phyloP scores from a whole-genome alignment of 139 green algal species.

The Micromonas pusilla region DNA sequence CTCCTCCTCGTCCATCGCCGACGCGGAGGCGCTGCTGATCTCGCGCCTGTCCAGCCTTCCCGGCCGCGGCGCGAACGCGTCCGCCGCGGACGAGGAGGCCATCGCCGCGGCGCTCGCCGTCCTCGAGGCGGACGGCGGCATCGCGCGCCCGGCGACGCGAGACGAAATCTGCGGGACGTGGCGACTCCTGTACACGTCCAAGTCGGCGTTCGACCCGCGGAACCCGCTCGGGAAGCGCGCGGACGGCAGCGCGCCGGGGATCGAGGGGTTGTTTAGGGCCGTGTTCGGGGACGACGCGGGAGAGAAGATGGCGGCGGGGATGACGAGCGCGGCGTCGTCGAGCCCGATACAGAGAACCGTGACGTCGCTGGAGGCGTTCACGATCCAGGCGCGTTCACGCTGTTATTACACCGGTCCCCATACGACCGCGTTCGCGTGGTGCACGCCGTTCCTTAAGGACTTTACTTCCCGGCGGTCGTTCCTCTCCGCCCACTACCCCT shows the following conservation, averaged over 20 bases:
- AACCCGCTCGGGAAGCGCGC: conserved; percentile 18
- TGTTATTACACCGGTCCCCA: too few species aligned
- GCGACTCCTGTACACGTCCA: conserved; percentile 13
- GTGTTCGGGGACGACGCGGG: neutral
- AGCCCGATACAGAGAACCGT: conserved; percentile 76
- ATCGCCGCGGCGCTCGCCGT: neutral
- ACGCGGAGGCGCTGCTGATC: neutral
- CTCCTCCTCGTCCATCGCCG: neutral
- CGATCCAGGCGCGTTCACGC: too few species aligned
- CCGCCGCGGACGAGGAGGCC: neutral
- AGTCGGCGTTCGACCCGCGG: conserved; percentile 16
- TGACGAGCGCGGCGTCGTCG: neutral
- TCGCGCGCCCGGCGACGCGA: neutral
- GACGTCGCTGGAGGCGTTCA: conserved; percentile 8
- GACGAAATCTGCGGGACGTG: conserved; percentile 3
- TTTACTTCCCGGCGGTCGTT: too few species aligned
- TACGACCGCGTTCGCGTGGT: too few species aligned
- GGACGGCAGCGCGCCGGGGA: conserved; percentile 16
- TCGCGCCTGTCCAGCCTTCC: neutral
- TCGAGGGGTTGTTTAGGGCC: conserved; percentile 21
- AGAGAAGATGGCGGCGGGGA: neutral
- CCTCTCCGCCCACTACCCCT: too few species aligned
- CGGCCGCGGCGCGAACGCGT: too few species aligned
- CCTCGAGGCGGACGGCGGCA: neutral
- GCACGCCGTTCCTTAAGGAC: too few species aligned